A percentile compares a stretch with the other conserved stretches of the same genome.
Evolutionary conservation across 2,329 filamentous ascomycete species (phyloP).

Genomic region (Alternaria burnsii): DNA sequence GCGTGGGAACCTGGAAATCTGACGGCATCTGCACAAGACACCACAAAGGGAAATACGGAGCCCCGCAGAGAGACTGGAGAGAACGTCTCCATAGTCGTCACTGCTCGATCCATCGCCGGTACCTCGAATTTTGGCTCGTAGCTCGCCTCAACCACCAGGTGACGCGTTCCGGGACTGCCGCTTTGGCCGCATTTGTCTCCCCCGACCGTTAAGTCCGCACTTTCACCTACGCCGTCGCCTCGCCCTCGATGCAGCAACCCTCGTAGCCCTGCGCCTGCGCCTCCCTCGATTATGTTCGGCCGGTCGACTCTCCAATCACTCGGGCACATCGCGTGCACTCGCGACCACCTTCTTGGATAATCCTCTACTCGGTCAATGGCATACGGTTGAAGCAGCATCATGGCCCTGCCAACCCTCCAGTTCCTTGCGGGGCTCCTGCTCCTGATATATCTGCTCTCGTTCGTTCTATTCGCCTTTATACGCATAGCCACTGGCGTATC

Average conservation of each 20-base stretch:
- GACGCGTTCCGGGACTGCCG: conserved; percentile 21
- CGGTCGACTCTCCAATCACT: conserved; percentile 21
- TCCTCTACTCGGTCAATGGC: conserved; percentile 32
- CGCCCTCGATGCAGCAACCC: conserved; percentile 25
- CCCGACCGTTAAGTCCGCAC: conserved; percentile 17
- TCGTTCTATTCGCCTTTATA: conserved; percentile 90
- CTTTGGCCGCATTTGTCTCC: conserved; percentile 24
- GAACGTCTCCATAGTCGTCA: conserved; percentile 1
- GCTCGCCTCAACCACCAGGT: conserved; percentile 8
- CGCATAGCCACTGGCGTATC: conserved; percentile 93
- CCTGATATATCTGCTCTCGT: conserved; percentile 87
- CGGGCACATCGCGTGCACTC: conserved; percentile 43
- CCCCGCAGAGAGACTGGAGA: conserved; percentile 12
- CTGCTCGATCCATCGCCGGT: background rate
- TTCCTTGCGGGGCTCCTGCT: conserved; percentile 88
- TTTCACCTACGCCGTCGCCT: conserved; percentile 8
- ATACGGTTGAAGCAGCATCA: conserved; percentile 40
- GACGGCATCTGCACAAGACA: conserved; percentile 24
- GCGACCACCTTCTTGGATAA: conserved; percentile 29
- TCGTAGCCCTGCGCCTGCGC: conserved; percentile 27
- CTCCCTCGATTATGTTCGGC: conserved; percentile 44
- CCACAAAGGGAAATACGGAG: conserved; percentile 2
- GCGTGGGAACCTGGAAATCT: conserved; percentile 26
- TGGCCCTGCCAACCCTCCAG: conserved; percentile 61
- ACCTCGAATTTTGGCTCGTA: background rate